These are phyloP conservation scores for Colletotrichum lini DNA, from an alignment of 2,329 filamentous ascomycete species.

Conservation along the genomic window DNA sequence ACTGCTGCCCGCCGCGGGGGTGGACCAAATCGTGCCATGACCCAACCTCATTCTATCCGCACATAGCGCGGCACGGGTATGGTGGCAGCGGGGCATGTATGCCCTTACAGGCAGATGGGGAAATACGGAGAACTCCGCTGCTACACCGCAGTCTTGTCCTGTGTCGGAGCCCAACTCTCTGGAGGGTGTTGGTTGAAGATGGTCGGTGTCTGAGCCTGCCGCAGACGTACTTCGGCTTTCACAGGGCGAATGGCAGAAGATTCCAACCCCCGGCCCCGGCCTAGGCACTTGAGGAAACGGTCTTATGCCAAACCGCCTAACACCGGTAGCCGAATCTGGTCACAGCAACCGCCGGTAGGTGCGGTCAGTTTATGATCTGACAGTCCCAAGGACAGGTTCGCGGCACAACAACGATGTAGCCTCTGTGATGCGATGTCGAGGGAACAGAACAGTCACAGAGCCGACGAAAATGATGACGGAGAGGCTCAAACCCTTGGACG, in stretches of 20 bases:
- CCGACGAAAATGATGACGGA: not conserved
- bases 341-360: conserved; percentile 8
- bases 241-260: conserved; percentile 16
- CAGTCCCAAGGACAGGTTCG: not conserved
- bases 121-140: not conserved
- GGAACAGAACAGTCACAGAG: not conserved
- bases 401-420: not conserved
- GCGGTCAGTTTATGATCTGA: not conserved
- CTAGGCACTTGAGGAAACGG: conserved; percentile 1
- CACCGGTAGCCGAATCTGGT: conserved; percentile 6
- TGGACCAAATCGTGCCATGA: conserved; percentile 25
- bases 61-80: not conserved
- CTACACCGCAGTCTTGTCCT: not conserved
- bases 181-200: no score
- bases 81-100: conserved; percentile 14
- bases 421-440: not conserved
- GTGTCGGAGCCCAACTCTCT: not conserved
- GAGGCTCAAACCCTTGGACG: not conserved
- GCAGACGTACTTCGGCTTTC: not conserved
- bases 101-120: no score
- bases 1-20: conserved; percentile 29
- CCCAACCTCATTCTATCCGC: not conserved
- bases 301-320: not conserved
- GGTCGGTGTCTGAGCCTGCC: not conserved
- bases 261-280: not conserved